Evolutionary conservation across 169 alveolate genomes (phyloP).

Genomic region (Sarcocystis neurona): DNA sequence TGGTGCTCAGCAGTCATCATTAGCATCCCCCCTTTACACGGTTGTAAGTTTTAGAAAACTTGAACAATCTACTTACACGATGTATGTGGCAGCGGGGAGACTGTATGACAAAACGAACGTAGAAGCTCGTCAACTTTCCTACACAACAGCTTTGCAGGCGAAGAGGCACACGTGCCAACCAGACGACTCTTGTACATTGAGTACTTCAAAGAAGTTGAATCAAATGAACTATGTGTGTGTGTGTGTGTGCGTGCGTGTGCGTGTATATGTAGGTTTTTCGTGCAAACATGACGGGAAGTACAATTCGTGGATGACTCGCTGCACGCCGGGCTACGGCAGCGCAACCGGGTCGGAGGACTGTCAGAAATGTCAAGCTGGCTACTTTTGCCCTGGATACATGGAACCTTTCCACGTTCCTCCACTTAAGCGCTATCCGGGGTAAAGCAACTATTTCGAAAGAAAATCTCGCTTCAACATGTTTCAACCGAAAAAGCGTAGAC

Average conservation of each 20-base stretch:
- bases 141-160: too few species aligned
- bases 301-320: not conserved
- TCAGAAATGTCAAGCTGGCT: not conserved
- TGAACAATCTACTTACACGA: not conserved
- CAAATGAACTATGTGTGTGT: too few species aligned
- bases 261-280: slow-evolving; percentile 16
- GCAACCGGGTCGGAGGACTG: not conserved
- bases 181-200: too few species aligned
- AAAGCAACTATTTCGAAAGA: too few species aligned
- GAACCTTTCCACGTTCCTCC: slow-evolving; percentile 2
- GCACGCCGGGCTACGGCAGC: slow-evolving; percentile 4
- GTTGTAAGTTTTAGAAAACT: not conserved
- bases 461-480: too few species aligned
- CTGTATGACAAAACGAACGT: too few species aligned
- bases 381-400: slow-evolving; percentile 9
- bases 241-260: too few species aligned
- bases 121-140: too few species aligned
- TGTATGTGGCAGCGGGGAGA: not conserved
- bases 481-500: too few species aligned
- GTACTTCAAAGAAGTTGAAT: too few species aligned
- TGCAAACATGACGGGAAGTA: not conserved
- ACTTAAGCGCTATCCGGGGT: slow-evolving; percentile 6
- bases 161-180: too few species aligned
- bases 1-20: too few species aligned
- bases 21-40: not conserved